phyloP scores from a whole-genome alignment of 352 stramenopile genomes.

The Phytopythium cucurbitacearum region DNA sequence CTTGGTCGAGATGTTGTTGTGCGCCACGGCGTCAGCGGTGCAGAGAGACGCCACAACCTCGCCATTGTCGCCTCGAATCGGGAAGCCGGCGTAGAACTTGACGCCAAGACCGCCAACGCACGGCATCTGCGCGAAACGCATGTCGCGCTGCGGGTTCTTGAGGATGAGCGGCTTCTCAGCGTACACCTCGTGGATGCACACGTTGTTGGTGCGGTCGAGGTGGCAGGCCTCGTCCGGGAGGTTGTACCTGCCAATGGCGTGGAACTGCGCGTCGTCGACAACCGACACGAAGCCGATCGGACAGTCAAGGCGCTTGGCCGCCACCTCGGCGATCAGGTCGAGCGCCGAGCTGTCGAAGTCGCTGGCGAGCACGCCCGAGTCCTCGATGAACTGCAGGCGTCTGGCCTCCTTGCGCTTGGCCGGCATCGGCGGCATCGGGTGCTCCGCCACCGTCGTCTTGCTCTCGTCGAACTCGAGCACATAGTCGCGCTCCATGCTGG shows the following conservation, averaged over 20 bases:
- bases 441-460: conserved; percentile 21
- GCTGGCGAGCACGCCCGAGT: conserved; percentile 32
- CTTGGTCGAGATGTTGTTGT: conserved; percentile 63
- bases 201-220: conserved; percentile 41
- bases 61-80: conserved; percentile 36
- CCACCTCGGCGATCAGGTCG: conserved; percentile 56
- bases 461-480: conserved; percentile 29
- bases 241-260: conserved; percentile 45
- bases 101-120: conserved; percentile 38
- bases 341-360: conserved; percentile 47
- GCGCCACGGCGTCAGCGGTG: conserved; percentile 28
- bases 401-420: conserved; percentile 31
- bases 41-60: conserved; percentile 56
- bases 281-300: conserved; percentile 62
- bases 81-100: conserved; percentile 76
- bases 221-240: conserved; percentile 18
- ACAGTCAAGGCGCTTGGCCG: conserved; percentile 50
- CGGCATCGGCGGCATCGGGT: conserved; percentile 42
- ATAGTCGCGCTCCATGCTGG: conserved; percentile 42
- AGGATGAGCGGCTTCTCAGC: conserved; percentile 55
- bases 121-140: conserved; percentile 62
- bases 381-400: conserved; percentile 37
- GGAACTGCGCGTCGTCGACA: conserved; percentile 46
- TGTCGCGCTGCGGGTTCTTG: conserved; percentile 65
- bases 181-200: conserved; percentile 56